Conservation (phyloP, 257 asterid genomes). For the Solanum appendiculatum region DNA sequence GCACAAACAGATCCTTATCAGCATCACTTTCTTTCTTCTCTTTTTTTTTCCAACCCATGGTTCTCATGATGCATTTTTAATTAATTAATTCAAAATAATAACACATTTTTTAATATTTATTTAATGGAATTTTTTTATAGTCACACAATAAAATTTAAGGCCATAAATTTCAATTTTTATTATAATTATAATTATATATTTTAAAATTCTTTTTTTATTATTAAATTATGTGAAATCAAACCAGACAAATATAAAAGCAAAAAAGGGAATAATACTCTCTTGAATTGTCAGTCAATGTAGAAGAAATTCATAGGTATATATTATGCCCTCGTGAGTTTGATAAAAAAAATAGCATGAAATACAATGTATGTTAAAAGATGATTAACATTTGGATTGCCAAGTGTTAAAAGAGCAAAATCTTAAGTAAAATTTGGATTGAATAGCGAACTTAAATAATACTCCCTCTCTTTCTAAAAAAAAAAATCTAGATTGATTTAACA, state of each 20-base stretch:
- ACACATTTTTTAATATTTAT: neutral
- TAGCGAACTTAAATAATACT: neutral
- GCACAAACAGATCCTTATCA: neutral
- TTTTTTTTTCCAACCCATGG: neutral
- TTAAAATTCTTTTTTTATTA: neutral
- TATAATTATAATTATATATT: neutral
- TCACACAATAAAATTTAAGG: neutral
- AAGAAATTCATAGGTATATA: neutral
- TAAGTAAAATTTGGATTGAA: neutral
- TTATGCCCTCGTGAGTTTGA: neutral
- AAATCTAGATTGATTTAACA: neutral
- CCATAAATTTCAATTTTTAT: neutral
- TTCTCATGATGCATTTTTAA: neutral
- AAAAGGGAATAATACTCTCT: neutral
- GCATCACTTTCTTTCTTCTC: neutral
- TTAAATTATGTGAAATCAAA: neutral
- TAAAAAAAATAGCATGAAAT: neutral
- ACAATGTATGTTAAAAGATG: neutral
- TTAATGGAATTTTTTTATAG: neutral
- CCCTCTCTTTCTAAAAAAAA: too few relatives aligned
- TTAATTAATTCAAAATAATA: neutral
- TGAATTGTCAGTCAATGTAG: neutral
- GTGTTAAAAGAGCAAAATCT: neutral
- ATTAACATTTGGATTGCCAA: neutral
- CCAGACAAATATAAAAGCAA: neutral